phyloP scores from a whole-genome alignment of 768 basidiomycete species.

The Mycena vulgaris region DNA sequence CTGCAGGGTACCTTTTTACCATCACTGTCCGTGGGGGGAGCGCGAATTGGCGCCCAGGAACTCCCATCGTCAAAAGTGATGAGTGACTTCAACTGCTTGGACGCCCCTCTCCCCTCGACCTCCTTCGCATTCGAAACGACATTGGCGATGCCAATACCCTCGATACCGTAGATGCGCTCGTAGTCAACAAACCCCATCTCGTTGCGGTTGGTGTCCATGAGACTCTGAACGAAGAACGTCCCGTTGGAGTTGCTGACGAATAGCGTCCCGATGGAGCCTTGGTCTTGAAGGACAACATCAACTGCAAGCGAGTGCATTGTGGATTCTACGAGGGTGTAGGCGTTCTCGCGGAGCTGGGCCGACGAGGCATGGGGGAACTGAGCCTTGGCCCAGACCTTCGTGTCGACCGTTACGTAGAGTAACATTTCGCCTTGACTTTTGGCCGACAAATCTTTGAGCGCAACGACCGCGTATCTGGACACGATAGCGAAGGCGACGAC shows the following conservation, averaged over 20 bases:
- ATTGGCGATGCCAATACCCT: constrained; percentile 94
- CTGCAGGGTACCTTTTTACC: constrained; percentile 79
- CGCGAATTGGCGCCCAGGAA: constrained; percentile 79
- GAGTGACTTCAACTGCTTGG: constrained; percentile 81
- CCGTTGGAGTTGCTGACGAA: constrained; percentile 98
- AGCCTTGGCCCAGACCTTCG: constrained; percentile 88
- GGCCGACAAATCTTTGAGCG: constrained; percentile 78
- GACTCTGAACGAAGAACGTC: constrained; percentile 92
- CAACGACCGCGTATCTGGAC: constrained; percentile 93
- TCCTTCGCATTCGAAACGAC: constrained; percentile 87
- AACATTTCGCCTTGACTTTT: constrained; percentile 79
- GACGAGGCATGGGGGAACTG: constrained; percentile 93
- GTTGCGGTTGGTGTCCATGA: constrained; percentile 95
- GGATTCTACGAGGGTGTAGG: constrained; percentile 96
- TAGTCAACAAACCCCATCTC: constrained; percentile 92
- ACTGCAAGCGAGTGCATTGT: constrained; percentile 95
- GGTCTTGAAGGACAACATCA: constrained; percentile 87
- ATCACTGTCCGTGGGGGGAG: constrained; percentile 70
- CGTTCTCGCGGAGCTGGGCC: constrained; percentile 87
- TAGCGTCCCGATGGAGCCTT: constrained; percentile 83
- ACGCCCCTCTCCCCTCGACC: constrained; percentile 78
- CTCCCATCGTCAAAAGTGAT: constrained; percentile 96
- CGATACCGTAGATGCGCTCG: constrained; percentile 88
- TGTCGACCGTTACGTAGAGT: constrained; percentile 90
- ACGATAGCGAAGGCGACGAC: constrained; percentile 96